Evolutionary conservation across 116 monocot species (phyloP).

Genomic region (Trichopus zeylanicus): DNA sequence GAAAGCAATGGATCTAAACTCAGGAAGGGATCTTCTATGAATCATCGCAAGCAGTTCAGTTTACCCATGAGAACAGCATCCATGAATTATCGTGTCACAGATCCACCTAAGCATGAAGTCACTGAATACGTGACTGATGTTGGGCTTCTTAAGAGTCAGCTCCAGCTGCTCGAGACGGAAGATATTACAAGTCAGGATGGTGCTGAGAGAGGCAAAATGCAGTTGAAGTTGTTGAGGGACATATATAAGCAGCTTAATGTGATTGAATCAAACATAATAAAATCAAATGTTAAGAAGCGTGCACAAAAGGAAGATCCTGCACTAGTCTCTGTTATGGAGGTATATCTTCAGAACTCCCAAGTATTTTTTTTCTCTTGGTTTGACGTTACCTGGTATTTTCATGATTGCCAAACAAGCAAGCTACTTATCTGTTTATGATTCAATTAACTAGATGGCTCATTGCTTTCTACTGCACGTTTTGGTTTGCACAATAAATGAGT

Average conservation of each 20-base stretch:
- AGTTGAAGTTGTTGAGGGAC: conserved; percentile 30
- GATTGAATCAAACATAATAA: conserved; percentile 28
- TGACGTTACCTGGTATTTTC: not conserved
- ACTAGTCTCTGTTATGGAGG: conserved; percentile 46
- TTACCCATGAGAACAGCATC: not conserved
- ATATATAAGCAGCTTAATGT: conserved; percentile 36
- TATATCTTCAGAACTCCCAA: conserved; percentile 8
- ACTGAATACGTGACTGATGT: conserved; percentile 14
- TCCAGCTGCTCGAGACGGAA: conserved; percentile 31
- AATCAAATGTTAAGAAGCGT: conserved; percentile 8
- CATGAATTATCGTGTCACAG: not conserved
- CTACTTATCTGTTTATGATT: not conserved
- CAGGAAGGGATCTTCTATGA: conserved; percentile 1
- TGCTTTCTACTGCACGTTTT: not conserved
- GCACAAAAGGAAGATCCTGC: conserved; percentile 14
- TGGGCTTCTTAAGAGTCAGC: conserved; percentile 24
- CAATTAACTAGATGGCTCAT: not conserved
- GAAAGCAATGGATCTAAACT: conserved; percentile 5
- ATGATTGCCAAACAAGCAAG: not conserved
- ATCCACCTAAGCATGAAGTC: conserved; percentile 1
- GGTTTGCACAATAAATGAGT: too few species aligned
- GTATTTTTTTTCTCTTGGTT: not conserved
- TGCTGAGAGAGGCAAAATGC: conserved; percentile 29
- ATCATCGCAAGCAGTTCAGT: not conserved
- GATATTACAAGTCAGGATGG: conserved; percentile 14